These are phyloP conservation scores for Sequoiadendron giganteum DNA, from an alignment of 75 land plant genomes.

Conservation along the genomic window DNA sequence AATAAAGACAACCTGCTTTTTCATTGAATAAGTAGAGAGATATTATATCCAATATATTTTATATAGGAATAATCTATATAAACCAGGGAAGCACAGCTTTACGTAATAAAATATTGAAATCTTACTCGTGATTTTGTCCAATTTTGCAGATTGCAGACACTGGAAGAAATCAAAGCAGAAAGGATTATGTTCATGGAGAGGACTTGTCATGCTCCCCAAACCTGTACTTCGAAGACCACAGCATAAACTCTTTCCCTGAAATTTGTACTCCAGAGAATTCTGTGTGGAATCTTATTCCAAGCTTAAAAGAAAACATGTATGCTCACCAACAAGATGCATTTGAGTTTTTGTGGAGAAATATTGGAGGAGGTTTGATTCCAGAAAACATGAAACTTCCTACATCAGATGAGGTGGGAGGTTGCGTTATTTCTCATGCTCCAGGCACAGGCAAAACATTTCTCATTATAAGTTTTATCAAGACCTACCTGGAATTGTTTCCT, in stretches of 20 bases:
- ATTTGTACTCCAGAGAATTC: conserved; percentile 14
- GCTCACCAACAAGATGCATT: conserved; percentile 68
- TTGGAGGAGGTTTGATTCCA: conserved; percentile 41
- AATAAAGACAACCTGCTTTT: background rate
- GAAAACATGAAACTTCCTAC: conserved; percentile 21
- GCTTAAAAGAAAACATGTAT: conserved; percentile 31
- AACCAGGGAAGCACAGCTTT: background rate
- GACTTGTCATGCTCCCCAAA: background rate
- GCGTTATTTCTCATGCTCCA: conserved; percentile 81
- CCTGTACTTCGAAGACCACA: background rate
- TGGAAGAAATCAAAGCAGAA: background rate
- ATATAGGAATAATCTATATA: background rate
- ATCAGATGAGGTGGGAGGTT: conserved; percentile 44
- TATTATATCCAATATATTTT: background rate
- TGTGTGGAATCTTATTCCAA: conserved; percentile 61
- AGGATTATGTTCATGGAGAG: conserved; percentile 3
- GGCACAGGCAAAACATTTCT: conserved; percentile 80
- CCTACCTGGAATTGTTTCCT: conserved; percentile 46
- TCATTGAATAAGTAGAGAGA: background rate
- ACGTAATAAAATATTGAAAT: background rate
- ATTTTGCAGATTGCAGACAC: background rate
- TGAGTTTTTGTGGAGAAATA: conserved; percentile 62
- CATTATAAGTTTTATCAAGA: conserved; percentile 44
- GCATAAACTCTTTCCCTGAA: background rate
- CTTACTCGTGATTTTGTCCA: background rate